phyloP scores from a whole-genome alignment of 2,329 filamentous ascomycete species.

The Epichloe gansuensis region DNA sequence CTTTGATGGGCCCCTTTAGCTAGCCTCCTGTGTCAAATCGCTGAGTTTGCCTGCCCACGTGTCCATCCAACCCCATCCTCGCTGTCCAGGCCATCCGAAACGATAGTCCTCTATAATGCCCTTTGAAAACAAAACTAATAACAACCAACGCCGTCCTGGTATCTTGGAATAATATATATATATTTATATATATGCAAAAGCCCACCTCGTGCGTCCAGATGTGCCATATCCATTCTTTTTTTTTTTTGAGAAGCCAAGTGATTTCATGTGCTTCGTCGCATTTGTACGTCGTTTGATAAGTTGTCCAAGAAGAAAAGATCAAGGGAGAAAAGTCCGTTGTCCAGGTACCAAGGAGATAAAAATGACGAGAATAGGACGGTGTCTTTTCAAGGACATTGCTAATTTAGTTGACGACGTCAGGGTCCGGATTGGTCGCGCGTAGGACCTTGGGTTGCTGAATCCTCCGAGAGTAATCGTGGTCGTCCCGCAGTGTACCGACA shows the following conservation, averaged over 20 bases:
- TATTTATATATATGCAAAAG: constrained; percentile 4
- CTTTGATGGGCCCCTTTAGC: background rate
- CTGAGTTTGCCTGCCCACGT: constrained; percentile 1
- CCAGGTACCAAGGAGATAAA: background rate
- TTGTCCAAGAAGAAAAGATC: constrained; percentile 10
- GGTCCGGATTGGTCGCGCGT: constrained; percentile 52
- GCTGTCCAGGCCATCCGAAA: background rate
- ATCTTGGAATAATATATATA: constrained; percentile 17
- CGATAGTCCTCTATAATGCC: background rate
- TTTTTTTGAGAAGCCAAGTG: constrained; percentile 12
- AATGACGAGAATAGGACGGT: background rate
- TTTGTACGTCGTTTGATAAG: constrained; percentile 13
- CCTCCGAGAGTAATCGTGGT: constrained; percentile 52
- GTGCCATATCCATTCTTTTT: constrained; percentile 2
- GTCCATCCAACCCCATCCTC: background rate
- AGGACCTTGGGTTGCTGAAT: constrained; percentile 46
- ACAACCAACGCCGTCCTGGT: constrained; percentile 26
- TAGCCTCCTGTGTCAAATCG: background rate
- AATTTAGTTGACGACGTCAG: constrained; percentile 14
- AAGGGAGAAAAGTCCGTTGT: background rate
- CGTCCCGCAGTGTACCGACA: constrained; percentile 50
- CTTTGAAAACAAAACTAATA: constrained; percentile 7
- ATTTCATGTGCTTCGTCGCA: constrained; percentile 23
- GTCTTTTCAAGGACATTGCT: background rate
- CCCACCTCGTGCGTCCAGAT: background rate